Evolutionary conservation across 495 filamentous ascomycete genomes (phyloP).

Genomic region (Oleoguttula mirabilis): DNA sequence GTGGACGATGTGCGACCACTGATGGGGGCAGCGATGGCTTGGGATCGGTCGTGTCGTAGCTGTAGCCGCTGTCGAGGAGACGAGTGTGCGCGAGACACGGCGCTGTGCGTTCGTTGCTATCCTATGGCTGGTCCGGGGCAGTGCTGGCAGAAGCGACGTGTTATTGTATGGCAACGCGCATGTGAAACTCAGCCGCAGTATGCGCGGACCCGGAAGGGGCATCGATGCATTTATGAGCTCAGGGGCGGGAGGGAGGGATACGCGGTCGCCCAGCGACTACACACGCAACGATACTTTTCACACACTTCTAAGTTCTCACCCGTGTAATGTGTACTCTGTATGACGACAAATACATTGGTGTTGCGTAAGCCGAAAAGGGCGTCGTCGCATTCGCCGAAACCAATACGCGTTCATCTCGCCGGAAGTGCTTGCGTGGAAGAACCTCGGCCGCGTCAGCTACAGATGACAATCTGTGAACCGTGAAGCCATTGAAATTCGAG

Average conservation of each 20-base stretch:
- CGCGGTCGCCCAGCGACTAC: slow-evolving; percentile 12
- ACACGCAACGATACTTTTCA: neutral
- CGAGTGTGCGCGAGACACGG: neutral
- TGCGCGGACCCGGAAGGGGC: neutral
- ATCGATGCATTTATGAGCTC: neutral
- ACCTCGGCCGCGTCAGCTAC: too few species aligned
- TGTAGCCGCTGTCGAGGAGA: neutral
- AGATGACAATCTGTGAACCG: too few species aligned
- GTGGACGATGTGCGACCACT: slow-evolving; percentile 20
- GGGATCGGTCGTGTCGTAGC: neutral
- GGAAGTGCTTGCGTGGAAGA: too few species aligned
- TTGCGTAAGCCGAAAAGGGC: too few species aligned
- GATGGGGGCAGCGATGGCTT: slow-evolving; percentile 8
- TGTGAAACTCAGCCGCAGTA: slow-evolving; percentile 11
- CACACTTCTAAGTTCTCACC: neutral
- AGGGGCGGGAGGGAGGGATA: slow-evolving; percentile 1
- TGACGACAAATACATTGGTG: too few species aligned
- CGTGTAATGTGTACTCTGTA: too few species aligned
- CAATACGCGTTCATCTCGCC: too few species aligned
- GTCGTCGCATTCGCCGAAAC: too few species aligned
- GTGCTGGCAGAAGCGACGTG: slow-evolving; percentile 5
- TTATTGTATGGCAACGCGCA: slow-evolving; percentile 5
- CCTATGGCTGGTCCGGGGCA: too few species aligned
- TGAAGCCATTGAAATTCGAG: too few species aligned
- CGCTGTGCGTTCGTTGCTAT: slow-evolving; percentile 1